Evolutionary conservation across 2,329 filamentous ascomycete genomes (phyloP), one percentile per base, ranked within the genome.

Genomic region (Epichloe brachyelytri): DNA sequence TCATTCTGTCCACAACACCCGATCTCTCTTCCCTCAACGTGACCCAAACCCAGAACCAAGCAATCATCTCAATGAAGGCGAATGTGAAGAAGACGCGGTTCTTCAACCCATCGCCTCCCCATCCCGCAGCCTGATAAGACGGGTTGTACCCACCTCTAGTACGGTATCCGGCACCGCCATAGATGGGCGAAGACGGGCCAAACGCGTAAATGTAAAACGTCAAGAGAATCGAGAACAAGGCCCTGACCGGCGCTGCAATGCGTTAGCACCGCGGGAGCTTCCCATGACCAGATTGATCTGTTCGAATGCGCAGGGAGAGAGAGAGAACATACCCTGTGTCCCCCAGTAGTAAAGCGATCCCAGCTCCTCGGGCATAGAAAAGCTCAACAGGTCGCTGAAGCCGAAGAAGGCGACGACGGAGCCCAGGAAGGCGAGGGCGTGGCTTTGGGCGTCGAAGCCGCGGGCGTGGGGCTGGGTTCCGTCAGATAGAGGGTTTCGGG

Each of bases 1-100:
- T 53, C 62, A 72, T 71, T 55, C 67, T 68, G 7, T 60, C 60
- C 10, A 71, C 52, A 3, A 78, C 61, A 19, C 64, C 68, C 4
- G 60, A 56, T n/a, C 69, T 62, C 71, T 88, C 85, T 60, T 88
- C 85, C 49, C 80, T 73, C 59, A 88, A 65, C 4, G 80, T 85
- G 33, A 83, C 74, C 75, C 82, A 88, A 22, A 80, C 81, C 89
- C 89, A 95, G 67, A 95, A 89, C 88, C 89, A 95, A 54, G 78
- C 77, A 57, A 88, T 74, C 65, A 88, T 79, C 72, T 96, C 90
- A 62, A 95, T 63, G 60, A 95, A 93, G 8, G 81, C 82, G 68
- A 88, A 93, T 0, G 85, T 82, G 63, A 96, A 94, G 40, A 95
- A 80, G 40, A 95, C 72, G 48, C 88, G 79, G 64, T 94, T 95